Evolutionary conservation across 2,329 filamentous ascomycete genomes (phyloP), one percentile per base, ranked within the genome.

Genomic region (Talaromyces albobiverticillius): DNA sequence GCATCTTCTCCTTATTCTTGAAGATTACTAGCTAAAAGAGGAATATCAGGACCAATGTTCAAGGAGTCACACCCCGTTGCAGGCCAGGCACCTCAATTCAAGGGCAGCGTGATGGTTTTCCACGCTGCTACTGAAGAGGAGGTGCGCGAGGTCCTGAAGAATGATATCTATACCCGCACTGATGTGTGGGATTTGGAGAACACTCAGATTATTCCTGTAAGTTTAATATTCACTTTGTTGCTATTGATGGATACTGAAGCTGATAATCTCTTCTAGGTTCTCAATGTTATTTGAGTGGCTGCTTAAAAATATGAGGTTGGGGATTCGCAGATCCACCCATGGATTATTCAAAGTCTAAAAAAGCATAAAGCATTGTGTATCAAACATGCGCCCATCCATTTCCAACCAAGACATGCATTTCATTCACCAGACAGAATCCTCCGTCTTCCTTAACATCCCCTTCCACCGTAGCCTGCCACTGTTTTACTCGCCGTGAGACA

Each of bases 121-220:
- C 70, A 82, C 26, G 90, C 88, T 7, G 80, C 83, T 58, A 85
- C 80, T 8, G 83, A 81, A 62, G 87, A 91, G 59, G 87, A 90
- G 67, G 82, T 89, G 2, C 68, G 86, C 38, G 80, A 87, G 62
- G 66, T 81, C 49, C 68, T 96, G 45, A 82, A 81, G 69, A 79
- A 82, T 46, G 91, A 96, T 73, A 76, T 91, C 9, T 96, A 95
- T 72, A 77, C 79, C 9, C 79, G 74, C 57, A 78, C 72, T 41
- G 89, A 85, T 0, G 90, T 95, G 8, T 96, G 91, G 91, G 89
- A 96, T 76, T 67, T 88, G 55, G 81, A 85, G 32, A 88, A 88
- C 63, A 83, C 68, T 59, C 63, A 74, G 63, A 69, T 77, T 55
- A 69, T 68, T 62, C 65, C 67, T 55, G 70, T 72, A 62, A 52